phyloP scores from a whole-genome alignment of 352 stramenopile species.

The Blastocystis sp. region DNA sequence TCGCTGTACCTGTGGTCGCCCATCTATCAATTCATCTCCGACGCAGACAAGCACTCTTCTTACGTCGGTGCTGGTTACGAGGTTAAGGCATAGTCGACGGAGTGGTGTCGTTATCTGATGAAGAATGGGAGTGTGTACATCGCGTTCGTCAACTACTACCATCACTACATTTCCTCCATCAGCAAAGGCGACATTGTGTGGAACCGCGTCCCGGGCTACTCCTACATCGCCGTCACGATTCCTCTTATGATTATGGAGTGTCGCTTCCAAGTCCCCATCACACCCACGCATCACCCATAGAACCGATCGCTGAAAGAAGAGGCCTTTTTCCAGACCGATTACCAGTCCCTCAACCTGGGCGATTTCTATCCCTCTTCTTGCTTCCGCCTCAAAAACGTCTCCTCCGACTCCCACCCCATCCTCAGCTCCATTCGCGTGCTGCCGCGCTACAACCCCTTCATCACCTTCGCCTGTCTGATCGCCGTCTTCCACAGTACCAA shows the following conservation, averaged over 20 bases:
- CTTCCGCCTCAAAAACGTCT: constrained; percentile 55
- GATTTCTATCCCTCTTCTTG: neutral
- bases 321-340: constrained; percentile 32
- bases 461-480: constrained; percentile 44
- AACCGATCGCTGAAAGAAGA: constrained; percentile 62
- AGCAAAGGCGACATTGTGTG: constrained; percentile 33
- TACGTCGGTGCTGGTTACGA: neutral
- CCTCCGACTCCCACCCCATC: constrained; percentile 57
- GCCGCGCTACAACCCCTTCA: constrained; percentile 24
- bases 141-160: constrained; percentile 59
- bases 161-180: constrained; percentile 34
- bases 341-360: constrained; percentile 22
- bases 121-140: constrained; percentile 55
- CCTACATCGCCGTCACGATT: constrained; percentile 22
- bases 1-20: constrained; percentile 14
- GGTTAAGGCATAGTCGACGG: neutral
- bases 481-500: constrained; percentile 52
- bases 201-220: constrained; percentile 47
- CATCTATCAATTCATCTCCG: constrained; percentile 19
- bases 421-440: constrained; percentile 36
- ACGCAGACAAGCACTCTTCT: neutral
- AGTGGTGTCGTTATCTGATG: constrained; percentile 37
- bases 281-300: neutral
- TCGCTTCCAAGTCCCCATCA: neutral
- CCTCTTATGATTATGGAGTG: constrained; percentile 64